Evolutionary conservation across 495 filamentous ascomycete species (phyloP), one percentile per base, ranked within the genome.

Genomic region (Penicillium parvum): DNA sequence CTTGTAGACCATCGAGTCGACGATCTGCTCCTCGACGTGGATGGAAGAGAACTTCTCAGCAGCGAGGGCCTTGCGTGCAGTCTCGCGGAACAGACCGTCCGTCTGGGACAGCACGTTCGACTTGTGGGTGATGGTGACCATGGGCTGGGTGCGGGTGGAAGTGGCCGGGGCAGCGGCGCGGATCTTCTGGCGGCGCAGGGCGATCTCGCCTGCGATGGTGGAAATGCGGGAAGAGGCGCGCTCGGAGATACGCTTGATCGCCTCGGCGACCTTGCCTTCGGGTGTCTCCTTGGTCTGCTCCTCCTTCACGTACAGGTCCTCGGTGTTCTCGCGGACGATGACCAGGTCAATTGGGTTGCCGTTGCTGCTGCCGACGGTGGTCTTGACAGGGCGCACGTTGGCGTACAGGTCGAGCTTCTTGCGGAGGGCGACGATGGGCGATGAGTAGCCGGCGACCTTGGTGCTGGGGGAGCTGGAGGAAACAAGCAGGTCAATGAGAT

Each of bases 1-100:
- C 76, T 97, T 97, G 79, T 98, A 98, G 28, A 97, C 88, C 92
- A 98, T 98, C 27, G 81, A 86, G 65, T 98, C 92, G 43, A 98
- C 91, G 52, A 98, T 98, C 75, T 98, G 92, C 75, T 98, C 92
- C 63, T 98, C 94, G 35, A 95, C 78, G 18, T 69, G 68, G 21
- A 97, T 71, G 22, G 58, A 65, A 2, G 55, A 56, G 68, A 83
- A 92, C 44, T 71, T 75, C 16, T 77, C 53, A 22, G 70, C 73
- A 17, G 80, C 74, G 12, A 96, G 86, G 8, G 86, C 84, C 8
- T 66, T 59, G 47, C 82, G 77, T 10, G 88, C 81, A 7, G 85
- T 86, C 58, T 83, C 76, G 39, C 92, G 82, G 83, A 98, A 98
- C 26, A 98, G 79, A 10, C 92, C 92, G 68, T 98, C 92, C 20